phyloP scores from a whole-genome alignment of 805 yeast species.

The Torulaspora maleeae region DNA sequence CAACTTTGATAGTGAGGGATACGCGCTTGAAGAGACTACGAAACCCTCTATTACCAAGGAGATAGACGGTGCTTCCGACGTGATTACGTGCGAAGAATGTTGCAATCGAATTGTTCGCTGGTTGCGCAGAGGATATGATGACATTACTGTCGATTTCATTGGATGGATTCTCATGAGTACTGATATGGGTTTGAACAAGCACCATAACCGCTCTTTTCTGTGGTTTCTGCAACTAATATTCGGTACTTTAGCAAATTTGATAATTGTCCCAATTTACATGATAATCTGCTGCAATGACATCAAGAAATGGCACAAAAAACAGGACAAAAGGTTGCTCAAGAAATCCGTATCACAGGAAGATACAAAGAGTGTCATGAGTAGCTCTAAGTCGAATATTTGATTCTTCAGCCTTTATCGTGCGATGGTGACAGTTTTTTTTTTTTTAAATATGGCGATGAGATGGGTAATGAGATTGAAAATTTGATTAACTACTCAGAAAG shows the following conservation, averaged over 20 bases:
- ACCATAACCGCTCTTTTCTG: slow-evolving; percentile 42
- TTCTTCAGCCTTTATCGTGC: background rate
- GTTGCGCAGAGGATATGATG: slow-evolving; percentile 61
- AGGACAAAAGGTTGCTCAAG: slow-evolving; percentile 8
- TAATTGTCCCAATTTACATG: slow-evolving; percentile 55
- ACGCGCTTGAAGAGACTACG: slow-evolving; percentile 66
- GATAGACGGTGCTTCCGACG: slow-evolving; percentile 79
- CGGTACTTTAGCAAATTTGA: slow-evolving; percentile 46
- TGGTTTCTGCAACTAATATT: slow-evolving; percentile 48
- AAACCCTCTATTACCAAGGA: slow-evolving; percentile 78
- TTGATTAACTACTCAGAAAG: background rate
- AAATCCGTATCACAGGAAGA: background rate
- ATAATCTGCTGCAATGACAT: slow-evolving; percentile 51
- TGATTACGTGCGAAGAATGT: slow-evolving; percentile 65
- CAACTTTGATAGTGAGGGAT: slow-evolving; percentile 87
- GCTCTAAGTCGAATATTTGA: background rate
- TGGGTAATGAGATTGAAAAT: slow-evolving; percentile 4
- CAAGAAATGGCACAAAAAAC: slow-evolving; percentile 42
- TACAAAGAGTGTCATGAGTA: background rate
- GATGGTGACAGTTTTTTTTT: slow-evolving; percentile 1
- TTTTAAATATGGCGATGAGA: slow-evolving; percentile 7
- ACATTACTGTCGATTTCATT: slow-evolving; percentile 73
- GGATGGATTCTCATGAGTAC: slow-evolving; percentile 76
- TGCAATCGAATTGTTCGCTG: slow-evolving; percentile 53
- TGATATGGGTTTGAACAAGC: slow-evolving; percentile 65